Conservation (phyloP, 2,329 filamentous ascomycete species). For the Xylariaceae sp. region DNA sequence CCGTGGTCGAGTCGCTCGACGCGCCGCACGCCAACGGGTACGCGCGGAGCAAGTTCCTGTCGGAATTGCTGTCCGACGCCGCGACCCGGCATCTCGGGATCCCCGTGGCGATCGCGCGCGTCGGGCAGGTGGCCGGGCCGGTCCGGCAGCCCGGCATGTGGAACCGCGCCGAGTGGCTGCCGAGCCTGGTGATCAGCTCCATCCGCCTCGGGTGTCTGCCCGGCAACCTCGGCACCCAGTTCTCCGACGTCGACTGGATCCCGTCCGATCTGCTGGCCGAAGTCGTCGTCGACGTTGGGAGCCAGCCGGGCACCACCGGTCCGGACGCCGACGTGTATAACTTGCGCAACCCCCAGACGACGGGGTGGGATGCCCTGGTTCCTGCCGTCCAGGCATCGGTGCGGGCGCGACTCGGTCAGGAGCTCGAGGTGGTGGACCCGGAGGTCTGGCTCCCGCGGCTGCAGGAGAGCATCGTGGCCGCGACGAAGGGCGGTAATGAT, state of each 20-base stretch:
- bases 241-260: slow-evolving; percentile 41
- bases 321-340: slow-evolving; percentile 20
- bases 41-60: slow-evolving; percentile 25
- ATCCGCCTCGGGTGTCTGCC: slow-evolving; percentile 37
- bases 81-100: slow-evolving; percentile 16
- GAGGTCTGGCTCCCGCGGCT: slow-evolving; percentile 14
- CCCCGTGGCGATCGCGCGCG: slow-evolving; percentile 18
- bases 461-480: too few species aligned
- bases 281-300: slow-evolving; percentile 34
- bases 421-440: slow-evolving; percentile 9
- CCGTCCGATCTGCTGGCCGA: slow-evolving; percentile 40
- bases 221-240: slow-evolving; percentile 30
- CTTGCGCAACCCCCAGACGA: slow-evolving; percentile 25
- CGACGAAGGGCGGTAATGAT: background rate
- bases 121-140: slow-evolving; percentile 29
- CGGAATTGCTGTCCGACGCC: slow-evolving; percentile 22
- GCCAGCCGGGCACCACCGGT: background rate
- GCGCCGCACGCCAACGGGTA: slow-evolving; percentile 19
- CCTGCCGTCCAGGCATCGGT: slow-evolving; percentile 16
- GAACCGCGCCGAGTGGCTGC: slow-evolving; percentile 41
- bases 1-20: slow-evolving; percentile 8
- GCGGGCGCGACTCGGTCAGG: background rate
- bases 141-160: slow-evolving; percentile 28
- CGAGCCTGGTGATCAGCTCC: slow-evolving; percentile 39
- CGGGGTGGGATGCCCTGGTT: slow-evolving; percentile 22